Evolutionary conservation across 2,329 filamentous ascomycete genomes (phyloP), one percentile per base, ranked within the genome.

Genomic region (Colletotrichum tropicicola): DNA sequence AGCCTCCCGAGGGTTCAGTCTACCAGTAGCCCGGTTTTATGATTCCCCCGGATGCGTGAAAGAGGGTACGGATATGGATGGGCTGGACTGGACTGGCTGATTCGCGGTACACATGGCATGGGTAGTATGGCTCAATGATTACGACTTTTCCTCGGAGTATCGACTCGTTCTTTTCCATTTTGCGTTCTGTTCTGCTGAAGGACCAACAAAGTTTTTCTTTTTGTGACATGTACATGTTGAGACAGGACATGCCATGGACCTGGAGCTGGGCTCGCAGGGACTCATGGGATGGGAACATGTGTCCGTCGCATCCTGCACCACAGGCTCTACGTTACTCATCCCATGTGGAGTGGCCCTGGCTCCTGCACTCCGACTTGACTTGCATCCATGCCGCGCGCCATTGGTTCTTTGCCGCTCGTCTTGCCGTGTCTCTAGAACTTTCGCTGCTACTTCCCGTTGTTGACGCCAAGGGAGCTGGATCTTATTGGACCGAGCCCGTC

Each of bases 1-100:
- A 99, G 78, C 96, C 96, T 41, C 88, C 92, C 4, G 96, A 99
- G 82, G 94, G 94, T 63, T 89, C 92, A 52, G 83, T 76, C 19
- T 82, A 81, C 71, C 45, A 49, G 51, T 59, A 68, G 28, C 43
- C 48, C 25, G 28, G 43, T 41, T 55, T 35, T 37, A 66, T 65
- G 52, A 66, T 63, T 63, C 35, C 30, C 30, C 37, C 19, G 45
- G 47, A 57, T 49, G 44, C 35, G 49, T 57, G 43, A 44, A 44
- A 55, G 32, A 65, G 10, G 49, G 35, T 51, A 44, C 27, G 27
- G 45, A 39, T 35, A 52, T 35, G 27, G 35, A 52, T 39, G 51
- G 28, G 17, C 45, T 32, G 63, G 37, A 21, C 17, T 17, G 63
- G 37, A 21, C 17, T 17, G 59, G 51, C 47, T 47, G 59, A 37